Evolutionary conservation across 495 filamentous ascomycete genomes (phyloP), one percentile per base, ranked within the genome.

Genomic region (Parachaetomium inaequale): DNA sequence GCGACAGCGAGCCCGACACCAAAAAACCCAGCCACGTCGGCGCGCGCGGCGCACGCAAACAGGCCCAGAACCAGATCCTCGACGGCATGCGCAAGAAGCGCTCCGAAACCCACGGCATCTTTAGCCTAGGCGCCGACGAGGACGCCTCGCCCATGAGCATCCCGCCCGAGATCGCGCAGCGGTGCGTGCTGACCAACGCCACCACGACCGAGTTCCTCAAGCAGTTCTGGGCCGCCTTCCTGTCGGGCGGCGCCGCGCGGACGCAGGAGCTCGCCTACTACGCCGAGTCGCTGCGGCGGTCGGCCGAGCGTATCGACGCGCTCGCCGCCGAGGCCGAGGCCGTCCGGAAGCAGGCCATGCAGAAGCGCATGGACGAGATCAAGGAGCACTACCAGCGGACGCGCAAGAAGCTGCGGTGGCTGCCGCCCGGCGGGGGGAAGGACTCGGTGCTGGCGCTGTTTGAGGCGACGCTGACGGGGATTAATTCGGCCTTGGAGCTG

Each of bases 121-220:
- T 46, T 11, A 45, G n/a, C 57, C 15, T 11, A n/a, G 45, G 10
- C 57, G 66, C 65, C n/a, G 63, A 63, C 19, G 77, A 72, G 17
- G 74, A 78, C 67, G 75, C 70, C 58, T 74, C 82, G 25, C 83
- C 84, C 4, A 84, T 82, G 66, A 87, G 88, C 12, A 79, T 98
- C 14, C 84, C 90, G 0, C 62, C 78, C 0, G 72, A 78, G 0
- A 76, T 92, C 5, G 88, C 90, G 43, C 87, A 95, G 59, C 84
- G 86, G 4, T 81, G 96, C 42, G 85, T 82, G 28, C 82, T 96
- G 25, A 96, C 92, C 19, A 92, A 98, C 70, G 91, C 92, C 43
- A 97, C 94, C 0, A 91, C 92, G 1, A 89, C 87, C 8, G 95
- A 98, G 65, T 98, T 98, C 68, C 77, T 98, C n/a, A 87, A 90